Base-by-base conservation (phyloP, 129 eudicot genomes). In the Artemisia annua region DNA sequence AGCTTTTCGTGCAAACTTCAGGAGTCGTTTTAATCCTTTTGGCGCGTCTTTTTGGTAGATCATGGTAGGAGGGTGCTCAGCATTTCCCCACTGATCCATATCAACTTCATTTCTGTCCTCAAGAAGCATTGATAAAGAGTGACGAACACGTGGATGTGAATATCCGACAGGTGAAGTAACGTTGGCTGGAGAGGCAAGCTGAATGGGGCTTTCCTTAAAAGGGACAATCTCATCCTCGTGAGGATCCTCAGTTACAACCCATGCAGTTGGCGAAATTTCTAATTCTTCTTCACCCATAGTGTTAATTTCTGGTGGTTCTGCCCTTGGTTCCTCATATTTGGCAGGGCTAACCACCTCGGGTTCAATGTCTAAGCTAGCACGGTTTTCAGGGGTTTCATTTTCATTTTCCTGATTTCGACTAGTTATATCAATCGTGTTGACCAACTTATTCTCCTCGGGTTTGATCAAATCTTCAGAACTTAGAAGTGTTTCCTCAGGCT, bases 31-130 rank as follows among this genome's bases (percentile, higher is more conserved):
- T 58, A 94, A 78, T 64, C 99, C 99, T 83, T 86, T 90, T 4
- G 97, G 97, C 52, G 88, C 89, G 72, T 94, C 99, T 82, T 90
- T 90, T 48, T 94, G 98, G 84, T 90, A 86, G 73, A 86, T 81
- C 88, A 90, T 70, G 11, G 85, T 70, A 77, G 96, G 91, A 35
- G 97, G 96, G 69, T 88, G 86, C 71, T 90, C 97, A 50, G 97
- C 91, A 62, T 84, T 88, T 63, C 99, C 99, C 99, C 97, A 90
- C 75, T 88, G 97, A 67, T 78, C 71, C 22, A 80, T 53, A 75
- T 94, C 97, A 55, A 85, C 71, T 76, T 94, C 97, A 55, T 87
- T 86, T 78, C 72, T 90, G 73, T 94, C 99, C 81, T 94, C 91
- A 19, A 90, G 90, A 76, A 94, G 88, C 93, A 94, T 94, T 67